These are phyloP conservation scores for Camellia oleifera DNA, from an alignment of 179 eudicot species.

Conservation along the genomic window DNA sequence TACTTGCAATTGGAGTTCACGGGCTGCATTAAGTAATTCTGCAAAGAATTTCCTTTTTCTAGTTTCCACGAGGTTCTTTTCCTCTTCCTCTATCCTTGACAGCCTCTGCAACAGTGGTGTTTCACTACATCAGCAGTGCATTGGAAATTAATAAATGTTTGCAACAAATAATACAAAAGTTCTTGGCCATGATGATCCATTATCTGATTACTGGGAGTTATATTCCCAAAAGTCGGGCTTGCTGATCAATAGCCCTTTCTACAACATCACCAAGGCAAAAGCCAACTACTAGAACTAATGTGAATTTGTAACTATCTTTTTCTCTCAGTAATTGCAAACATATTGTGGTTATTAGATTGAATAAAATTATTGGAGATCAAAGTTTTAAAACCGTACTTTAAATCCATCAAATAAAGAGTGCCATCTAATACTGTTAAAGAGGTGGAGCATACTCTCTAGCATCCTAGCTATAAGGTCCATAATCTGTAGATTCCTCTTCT, in stretches of 20 bases:
- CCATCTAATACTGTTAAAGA: neutral
- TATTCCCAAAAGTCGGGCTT: neutral
- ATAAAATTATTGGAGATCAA: neutral
- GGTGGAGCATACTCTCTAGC: neutral
- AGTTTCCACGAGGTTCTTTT: slow-evolving; percentile 75
- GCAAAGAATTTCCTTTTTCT: slow-evolving; percentile 83
- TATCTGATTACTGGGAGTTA: neutral
- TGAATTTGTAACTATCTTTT: neutral
- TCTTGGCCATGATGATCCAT: neutral
- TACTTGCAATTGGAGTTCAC: slow-evolving; percentile 85
- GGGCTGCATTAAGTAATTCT: slow-evolving; percentile 87
- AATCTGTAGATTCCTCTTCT: neutral
- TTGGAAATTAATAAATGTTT: neutral
- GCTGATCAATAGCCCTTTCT: neutral
- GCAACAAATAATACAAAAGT: neutral
- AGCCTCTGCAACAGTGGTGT: slow-evolving; percentile 60
- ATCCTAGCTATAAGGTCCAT: neutral
- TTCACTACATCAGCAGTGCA: slow-evolving; percentile 23
- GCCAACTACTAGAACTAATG: neutral
- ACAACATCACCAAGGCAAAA: neutral
- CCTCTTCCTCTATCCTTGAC: slow-evolving; percentile 84
- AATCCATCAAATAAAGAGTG: neutral
- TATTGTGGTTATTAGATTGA: neutral
- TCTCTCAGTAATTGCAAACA: neutral
- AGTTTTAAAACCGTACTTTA: neutral